Percentiles rank a stretch among this genome's conserved stretches.
phyloP scores from a whole-genome alignment of 306 rosid genomes.

The Medicago lupulina region DNA sequence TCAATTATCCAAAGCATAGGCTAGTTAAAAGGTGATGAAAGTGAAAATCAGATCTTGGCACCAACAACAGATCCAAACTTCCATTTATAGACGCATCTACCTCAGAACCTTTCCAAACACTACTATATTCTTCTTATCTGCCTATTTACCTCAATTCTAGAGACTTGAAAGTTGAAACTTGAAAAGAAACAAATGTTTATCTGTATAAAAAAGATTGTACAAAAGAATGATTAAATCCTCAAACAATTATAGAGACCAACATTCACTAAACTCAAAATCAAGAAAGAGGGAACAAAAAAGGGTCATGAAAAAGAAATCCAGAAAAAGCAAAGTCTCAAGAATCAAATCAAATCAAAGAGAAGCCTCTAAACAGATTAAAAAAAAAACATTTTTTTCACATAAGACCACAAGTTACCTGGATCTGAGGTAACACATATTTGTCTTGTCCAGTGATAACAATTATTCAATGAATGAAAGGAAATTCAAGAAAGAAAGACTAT shows the following conservation, averaged over 20 bases:
- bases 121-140: constrained; percentile 59
- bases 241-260: constrained; percentile 33
- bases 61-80: constrained; percentile 66
- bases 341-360: constrained; percentile 51
- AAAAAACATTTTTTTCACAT: constrained; percentile 45
- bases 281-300: neutral
- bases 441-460: constrained; percentile 50
- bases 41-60: constrained; percentile 88
- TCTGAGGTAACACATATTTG: constrained; percentile 76
- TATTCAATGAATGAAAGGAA: constrained; percentile 39
- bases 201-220: constrained; percentile 39
- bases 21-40: constrained; percentile 61
- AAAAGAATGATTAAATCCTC: constrained; percentile 36
- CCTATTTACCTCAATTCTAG: constrained; percentile 55
- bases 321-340: constrained; percentile 63
- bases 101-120: constrained; percentile 44
- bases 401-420: constrained; percentile 72
- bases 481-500: constrained; percentile 32
- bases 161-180: constrained; percentile 50
- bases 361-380: neutral
- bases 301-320: constrained; percentile 83
- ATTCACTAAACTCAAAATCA: constrained; percentile 18
- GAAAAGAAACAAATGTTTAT: constrained; percentile 44
- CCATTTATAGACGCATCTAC: constrained; percentile 48
- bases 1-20: constrained; percentile 54